Conservation (phyloP, 768 basidiomycete genomes). For the Mrakia frigida region DNA sequence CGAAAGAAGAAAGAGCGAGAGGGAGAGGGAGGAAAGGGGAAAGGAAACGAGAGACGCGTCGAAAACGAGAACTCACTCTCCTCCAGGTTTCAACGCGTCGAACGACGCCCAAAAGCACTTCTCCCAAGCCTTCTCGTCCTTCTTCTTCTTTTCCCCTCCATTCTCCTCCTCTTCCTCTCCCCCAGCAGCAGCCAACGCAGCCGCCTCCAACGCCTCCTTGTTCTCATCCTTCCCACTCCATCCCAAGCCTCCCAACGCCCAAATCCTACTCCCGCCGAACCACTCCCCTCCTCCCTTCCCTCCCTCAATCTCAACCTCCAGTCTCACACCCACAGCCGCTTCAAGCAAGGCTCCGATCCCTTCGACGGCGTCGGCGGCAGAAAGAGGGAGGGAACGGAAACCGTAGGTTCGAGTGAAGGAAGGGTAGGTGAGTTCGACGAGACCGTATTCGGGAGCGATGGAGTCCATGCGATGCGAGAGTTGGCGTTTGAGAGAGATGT, state of each 20-base stretch:
- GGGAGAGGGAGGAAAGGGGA: not conserved
- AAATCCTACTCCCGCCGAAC: constrained; percentile 78
- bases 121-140: constrained; percentile 72
- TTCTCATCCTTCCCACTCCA: constrained; percentile 46
- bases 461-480: constrained; percentile 75
- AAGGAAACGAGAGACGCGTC: too few species aligned
- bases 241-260: constrained; percentile 56
- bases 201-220: constrained; percentile 34
- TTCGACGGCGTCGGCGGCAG: constrained; percentile 90
- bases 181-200: constrained; percentile 18
- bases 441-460: constrained; percentile 89
- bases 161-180: constrained; percentile 36
- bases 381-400: constrained; percentile 77
- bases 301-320: constrained; percentile 90
- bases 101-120: constrained; percentile 94
- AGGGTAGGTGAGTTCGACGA: constrained; percentile 85
- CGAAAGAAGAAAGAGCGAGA: not conserved
- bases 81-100: constrained; percentile 61
- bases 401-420: constrained; percentile 91
- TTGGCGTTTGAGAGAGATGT: constrained; percentile 79
- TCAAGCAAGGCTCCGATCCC: constrained; percentile 80
- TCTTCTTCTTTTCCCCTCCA: constrained; percentile 40
- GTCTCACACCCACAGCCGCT: constrained; percentile 78
- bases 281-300: constrained; percentile 88
- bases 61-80: constrained; percentile 64